Percentiles rank a stretch among this genome's conserved stretches.
Conservation (phyloP, 495 filamentous ascomycete genomes). For the Hypoxylon rickii region DNA sequence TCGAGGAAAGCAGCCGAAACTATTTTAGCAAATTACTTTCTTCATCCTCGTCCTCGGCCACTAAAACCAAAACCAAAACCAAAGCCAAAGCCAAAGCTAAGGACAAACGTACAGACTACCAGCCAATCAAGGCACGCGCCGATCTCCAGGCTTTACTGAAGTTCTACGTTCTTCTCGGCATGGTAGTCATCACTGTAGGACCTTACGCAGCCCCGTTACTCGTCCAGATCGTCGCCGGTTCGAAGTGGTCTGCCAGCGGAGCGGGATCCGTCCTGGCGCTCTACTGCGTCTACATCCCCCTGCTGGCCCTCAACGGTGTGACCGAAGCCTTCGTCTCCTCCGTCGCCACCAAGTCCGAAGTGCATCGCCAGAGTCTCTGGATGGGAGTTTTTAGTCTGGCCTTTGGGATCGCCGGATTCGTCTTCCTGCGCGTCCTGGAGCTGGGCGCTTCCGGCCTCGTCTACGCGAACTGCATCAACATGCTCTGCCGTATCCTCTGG, state of each 20-base stretch:
- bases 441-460: slow-evolving; percentile 82
- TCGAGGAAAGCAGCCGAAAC: slow-evolving; percentile 88
- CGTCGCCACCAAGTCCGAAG: slow-evolving; percentile 70
- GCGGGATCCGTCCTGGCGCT: slow-evolving; percentile 67
- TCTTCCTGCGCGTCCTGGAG: slow-evolving; percentile 66
- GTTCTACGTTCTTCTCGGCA: slow-evolving; percentile 68
- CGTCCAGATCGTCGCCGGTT: slow-evolving; percentile 73
- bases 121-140: slow-evolving; percentile 45
- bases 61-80: too few relatives aligned
- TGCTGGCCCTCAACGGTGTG: slow-evolving; percentile 89
- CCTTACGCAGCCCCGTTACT: slow-evolving; percentile 73
- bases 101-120: too few relatives aligned
- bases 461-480: slow-evolving; percentile 82
- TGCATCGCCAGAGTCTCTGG: slow-evolving; percentile 76
- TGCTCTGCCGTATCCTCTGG: slow-evolving; percentile 81
- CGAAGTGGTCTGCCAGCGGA: slow-evolving; percentile 68
- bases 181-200: slow-evolving; percentile 67
- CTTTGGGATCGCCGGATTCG: slow-evolving; percentile 71
- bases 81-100: too few relatives aligned
- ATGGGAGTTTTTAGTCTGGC: slow-evolving; percentile 78
- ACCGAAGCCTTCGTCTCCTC: slow-evolving; percentile 90
- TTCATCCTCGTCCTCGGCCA: slow-evolving; percentile 13
- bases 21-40: slow-evolving; percentile 78
- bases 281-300: slow-evolving; percentile 91
- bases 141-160: slow-evolving; percentile 60